Evolutionary conservation across 1,284 basidiomycete species (phyloP), one percentile per base, ranked within the genome.

Genomic region (Laetiporus sulphureus): DNA sequence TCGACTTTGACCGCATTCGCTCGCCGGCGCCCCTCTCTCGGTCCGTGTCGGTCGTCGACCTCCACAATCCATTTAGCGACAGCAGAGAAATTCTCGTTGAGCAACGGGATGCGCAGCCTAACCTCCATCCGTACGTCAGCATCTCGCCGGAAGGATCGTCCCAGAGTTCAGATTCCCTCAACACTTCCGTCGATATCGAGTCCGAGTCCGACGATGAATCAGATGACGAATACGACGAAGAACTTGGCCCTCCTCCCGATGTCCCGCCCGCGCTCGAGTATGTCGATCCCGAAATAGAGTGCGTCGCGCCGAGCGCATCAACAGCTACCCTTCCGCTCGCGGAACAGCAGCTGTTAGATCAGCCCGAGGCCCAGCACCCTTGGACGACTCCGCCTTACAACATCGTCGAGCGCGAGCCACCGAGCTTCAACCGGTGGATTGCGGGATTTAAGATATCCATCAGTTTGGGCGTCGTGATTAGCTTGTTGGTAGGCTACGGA

Each of bases 341-440:
- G 18, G 43, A 50, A 35, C 38, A 35, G 16, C 40, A 36, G 32
- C 33, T 42, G 7, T 24, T 47, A 4, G 41, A 47, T 13, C 39
- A 47, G 20, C 15, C 36, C 4, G 35, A 32, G 32, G 21, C 33
- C 12, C 33, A 46, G 12, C 47, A 45, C 19, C 50, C 50, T 5
- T 51, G 47, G 50, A 20, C 30, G 12, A 24, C 20, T 15, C 40
- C 50, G n/a, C 50, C 50, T 3, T 51, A 45, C 42, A 49, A 51
- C 27, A 30, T 45, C 12, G n/a, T 40, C 7, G 38, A 51, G 30
- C 47, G 50, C n/a, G 11, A 34, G 11, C 30, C 15, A 33, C 47
- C 32, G 19, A 37, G 2, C 32, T 38, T 40, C 24, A 31, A 37
- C 19, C 38, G 35, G 36, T 46, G 29, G 16, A 20, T 13, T 13